These are phyloP conservation scores for Penicillium fimorum DNA, from an alignment of 495 filamentous ascomycete species.

Conservation along the genomic window DNA sequence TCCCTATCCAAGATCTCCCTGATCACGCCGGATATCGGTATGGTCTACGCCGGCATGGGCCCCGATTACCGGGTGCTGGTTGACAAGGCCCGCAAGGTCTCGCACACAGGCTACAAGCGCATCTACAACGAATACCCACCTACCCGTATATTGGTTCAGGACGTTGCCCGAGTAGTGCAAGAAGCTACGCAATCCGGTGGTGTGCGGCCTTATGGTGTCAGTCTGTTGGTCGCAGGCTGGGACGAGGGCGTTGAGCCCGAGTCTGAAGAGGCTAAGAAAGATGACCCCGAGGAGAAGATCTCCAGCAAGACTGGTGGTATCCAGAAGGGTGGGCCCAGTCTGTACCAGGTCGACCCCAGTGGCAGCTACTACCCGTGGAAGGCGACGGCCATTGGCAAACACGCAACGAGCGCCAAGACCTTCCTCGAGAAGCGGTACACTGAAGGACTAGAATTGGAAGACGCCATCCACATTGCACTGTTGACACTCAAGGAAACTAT, in stretches of 20 bases:
- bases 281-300: constrained; percentile 60
- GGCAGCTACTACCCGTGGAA: constrained; percentile 99
- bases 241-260: constrained; percentile 93
- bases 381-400: constrained; percentile 98
- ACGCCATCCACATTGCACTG: constrained; percentile 97
- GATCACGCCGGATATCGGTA: constrained; percentile 98
- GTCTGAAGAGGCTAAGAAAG: constrained; percentile 49
- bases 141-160: constrained; percentile 96
- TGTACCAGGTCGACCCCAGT: constrained; percentile 97
- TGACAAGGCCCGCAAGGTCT: constrained; percentile 96
- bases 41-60: constrained; percentile 99
- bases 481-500: constrained; percentile 98
- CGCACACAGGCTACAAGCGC: constrained; percentile 99
- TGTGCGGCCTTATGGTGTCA: constrained; percentile 97
- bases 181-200: constrained; percentile 97
- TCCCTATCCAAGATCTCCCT: constrained; percentile 97
- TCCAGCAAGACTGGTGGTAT: constrained; percentile 88
- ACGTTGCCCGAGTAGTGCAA: constrained; percentile 96
- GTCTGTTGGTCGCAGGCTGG: constrained; percentile 93
- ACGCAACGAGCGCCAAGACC: constrained; percentile 95
- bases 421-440: constrained; percentile 99
- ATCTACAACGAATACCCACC: constrained; percentile 99
- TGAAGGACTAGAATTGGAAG: constrained; percentile 94
- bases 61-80: constrained; percentile 97
- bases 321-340: constrained; percentile 89